phyloP scores from a whole-genome alignment of 495 filamentous ascomycete species.

The Hamigera avellanea region DNA sequence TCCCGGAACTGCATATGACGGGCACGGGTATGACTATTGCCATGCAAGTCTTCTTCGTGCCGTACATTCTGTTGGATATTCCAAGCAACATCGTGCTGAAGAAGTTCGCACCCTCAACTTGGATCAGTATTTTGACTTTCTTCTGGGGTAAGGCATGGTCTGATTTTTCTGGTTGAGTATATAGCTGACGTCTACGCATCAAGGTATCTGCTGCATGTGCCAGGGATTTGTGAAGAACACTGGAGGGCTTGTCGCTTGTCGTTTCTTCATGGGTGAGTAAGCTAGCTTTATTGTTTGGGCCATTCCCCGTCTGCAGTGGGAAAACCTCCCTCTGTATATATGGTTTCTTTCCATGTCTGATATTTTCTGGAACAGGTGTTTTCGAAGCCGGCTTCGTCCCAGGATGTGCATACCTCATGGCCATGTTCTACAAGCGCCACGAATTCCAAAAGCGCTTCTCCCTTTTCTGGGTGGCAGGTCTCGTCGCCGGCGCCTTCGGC shows the following conservation, averaged over 20 bases:
- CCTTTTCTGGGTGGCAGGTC: conserved; percentile 39
- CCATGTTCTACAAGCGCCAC: conserved; percentile 40
- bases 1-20: conserved; percentile 29
- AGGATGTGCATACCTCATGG: conserved; percentile 40
- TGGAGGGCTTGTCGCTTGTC: conserved; percentile 33
- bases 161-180: conserved; percentile 17
- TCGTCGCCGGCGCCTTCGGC: conserved; percentile 46
- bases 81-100: conserved; percentile 53
- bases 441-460: conserved; percentile 40
- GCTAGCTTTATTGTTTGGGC: no score
- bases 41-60: conserved; percentile 49
- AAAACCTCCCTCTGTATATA: no score
- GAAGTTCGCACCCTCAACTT: conserved; percentile 45
- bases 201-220: conserved; percentile 26
- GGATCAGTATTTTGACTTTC: conserved; percentile 35
- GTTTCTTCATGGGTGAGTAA: conserved; percentile 36
- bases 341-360: no score
- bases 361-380: conserved; percentile 2
- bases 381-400: conserved; percentile 44
- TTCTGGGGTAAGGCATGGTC: conserved; percentile 28
- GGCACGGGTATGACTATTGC: conserved; percentile 31
- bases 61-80: conserved; percentile 52
- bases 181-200: conserved; percentile 2
- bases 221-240: conserved; percentile 32
- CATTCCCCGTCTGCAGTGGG: no score